Evolutionary conservation across 2,329 filamentous ascomycete genomes (phyloP), one percentile per base, ranked within the genome.

Genomic region (Colletotrichum tabaci): DNA sequence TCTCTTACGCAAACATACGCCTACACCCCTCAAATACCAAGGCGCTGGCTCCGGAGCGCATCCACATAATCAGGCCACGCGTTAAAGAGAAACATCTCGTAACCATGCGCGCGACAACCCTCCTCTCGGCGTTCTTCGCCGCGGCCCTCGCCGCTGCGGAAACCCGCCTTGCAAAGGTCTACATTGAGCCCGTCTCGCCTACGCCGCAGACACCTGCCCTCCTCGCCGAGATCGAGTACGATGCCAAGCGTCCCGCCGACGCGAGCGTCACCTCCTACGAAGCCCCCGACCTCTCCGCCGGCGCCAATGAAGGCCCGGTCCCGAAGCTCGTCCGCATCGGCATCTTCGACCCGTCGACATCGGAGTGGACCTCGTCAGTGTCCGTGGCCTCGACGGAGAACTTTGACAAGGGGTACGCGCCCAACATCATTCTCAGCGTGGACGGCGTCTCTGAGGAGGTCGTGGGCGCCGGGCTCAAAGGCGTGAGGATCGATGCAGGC

Each of bases 401-500:
- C 79, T 90, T 92, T 74, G 81, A 80, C 73, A 91, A 91, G 80
- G 90, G 90, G 7, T 91, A 88, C 78, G 83, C 87, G 74, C 89
- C 89, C 18, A 86, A 87, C 63, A 80, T 92, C 61, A 76, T 89
- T 35, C 78, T 92, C 15, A 85, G 84, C 2, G 81, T 91, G 47
- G 86, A 87, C 74, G 77, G 77, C 26, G 65, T 49, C 16, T 74
- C 75, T 35, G 86, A 84, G 9, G 79, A 81, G 9, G 80, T 89
- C 2, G 76, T 90, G 60, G 87, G 89, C 35, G 88, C 86, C 16
- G 83, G 84, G 44, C 78, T 86, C 57, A 87, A 87, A 78, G 89
- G 89, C n/a, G 86, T 89, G 23, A 79, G 79, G 75, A 88, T 92
- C 67, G 90, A 92, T 77, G 90, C 90, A 13, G 90, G 90, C 2